These are phyloP conservation scores for Inga leiocalycina DNA, from an alignment of 306 rosid genomes.

Conservation along the genomic window DNA sequence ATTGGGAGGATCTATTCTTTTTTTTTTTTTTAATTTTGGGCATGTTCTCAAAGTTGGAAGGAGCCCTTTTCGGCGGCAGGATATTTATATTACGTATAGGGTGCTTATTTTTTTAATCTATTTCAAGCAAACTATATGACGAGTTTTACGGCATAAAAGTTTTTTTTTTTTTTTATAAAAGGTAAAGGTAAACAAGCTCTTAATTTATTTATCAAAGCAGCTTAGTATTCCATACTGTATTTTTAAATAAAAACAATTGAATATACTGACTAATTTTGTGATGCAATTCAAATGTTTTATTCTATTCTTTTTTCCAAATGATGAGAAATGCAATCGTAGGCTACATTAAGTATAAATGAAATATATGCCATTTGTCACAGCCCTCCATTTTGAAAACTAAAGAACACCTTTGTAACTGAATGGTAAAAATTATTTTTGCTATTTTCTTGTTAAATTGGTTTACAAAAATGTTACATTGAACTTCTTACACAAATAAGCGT, in stretches of 20 bases:
- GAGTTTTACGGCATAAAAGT: no score
- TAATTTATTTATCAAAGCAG: background rate
- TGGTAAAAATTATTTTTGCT: background rate
- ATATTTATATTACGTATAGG: background rate
- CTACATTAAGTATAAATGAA: background rate
- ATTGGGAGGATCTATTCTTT: background rate
- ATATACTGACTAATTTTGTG: background rate
- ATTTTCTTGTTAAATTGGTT: background rate
- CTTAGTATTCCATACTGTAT: background rate
- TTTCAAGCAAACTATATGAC: no score
- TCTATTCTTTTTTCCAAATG: no score
- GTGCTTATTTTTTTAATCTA: no score
- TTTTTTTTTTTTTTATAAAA: no score
- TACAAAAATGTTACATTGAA: no score
- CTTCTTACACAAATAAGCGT: background rate
- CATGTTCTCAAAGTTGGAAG: background rate
- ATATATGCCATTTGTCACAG: background rate
- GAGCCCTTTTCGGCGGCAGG: background rate
- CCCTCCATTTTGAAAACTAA: background rate
- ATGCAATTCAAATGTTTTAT: background rate
- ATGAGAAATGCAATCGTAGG: background rate
- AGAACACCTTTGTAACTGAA: background rate
- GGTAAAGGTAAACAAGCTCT: no score
- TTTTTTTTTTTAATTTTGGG: background rate
- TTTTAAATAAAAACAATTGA: background rate